Conservation (phyloP, 768 basidiomycete genomes). For the Hypholoma fasciculare region DNA sequence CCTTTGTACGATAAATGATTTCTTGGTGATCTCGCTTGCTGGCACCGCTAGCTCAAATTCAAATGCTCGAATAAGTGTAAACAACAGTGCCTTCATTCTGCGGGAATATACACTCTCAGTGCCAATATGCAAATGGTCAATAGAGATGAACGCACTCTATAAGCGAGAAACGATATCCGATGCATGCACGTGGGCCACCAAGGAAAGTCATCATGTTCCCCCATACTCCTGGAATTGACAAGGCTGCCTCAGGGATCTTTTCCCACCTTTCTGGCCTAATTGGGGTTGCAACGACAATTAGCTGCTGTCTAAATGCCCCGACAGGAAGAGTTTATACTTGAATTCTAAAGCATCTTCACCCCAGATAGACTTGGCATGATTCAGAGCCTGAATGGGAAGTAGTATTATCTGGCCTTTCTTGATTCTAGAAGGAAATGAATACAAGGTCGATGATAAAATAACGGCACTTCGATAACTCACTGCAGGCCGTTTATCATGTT, state of each 20-base stretch:
- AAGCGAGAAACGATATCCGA: conserved; percentile 68
- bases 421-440: no score
- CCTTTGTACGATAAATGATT: neutral
- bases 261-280: conserved; percentile 68
- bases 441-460: conserved; percentile 25
- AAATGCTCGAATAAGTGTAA: neutral
- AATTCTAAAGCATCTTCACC: conserved; percentile 63
- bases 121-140: neutral
- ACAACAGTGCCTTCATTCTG: conserved; percentile 30
- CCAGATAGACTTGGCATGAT: conserved; percentile 57
- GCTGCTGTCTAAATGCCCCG: neutral
- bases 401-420: conserved; percentile 43
- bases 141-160: conserved; percentile 43
- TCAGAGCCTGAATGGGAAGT: conserved; percentile 54
- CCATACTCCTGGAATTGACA: conserved; percentile 58
- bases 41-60: neutral
- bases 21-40: neutral
- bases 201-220: conserved; percentile 61
- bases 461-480: no score
- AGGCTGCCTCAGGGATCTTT: conserved; percentile 41
- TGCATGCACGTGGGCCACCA: conserved; percentile 67
- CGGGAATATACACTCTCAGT: neutral
- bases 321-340: conserved; percentile 33
- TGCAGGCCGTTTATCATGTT: conserved; percentile 34
- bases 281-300: neutral